Evolutionary conservation across 164 flowering plant species (phyloP), one percentile per base, ranked within the genome.

Genomic region (Chimonanthus praecox): DNA sequence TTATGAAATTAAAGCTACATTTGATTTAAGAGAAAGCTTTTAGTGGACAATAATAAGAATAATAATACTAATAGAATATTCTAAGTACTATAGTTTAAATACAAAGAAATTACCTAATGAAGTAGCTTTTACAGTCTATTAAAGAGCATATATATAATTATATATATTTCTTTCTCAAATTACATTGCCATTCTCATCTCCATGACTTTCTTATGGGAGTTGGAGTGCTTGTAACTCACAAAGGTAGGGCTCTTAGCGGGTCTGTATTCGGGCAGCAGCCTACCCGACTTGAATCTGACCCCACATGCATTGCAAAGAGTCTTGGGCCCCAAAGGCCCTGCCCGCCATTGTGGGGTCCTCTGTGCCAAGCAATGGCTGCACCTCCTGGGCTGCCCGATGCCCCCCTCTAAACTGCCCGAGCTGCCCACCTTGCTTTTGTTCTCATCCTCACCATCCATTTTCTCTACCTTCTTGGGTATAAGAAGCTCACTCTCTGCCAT

Each of bases 261-360:
- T 74, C 94, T 79, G 73, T 89, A 89, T 80, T 89, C 91, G n/a
- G 94, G 94, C 78, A 86, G 65, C 78, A 89, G 70, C 85, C 89
- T 83, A 45, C 91, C 91, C 15, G 90, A 87, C 82, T 87, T 88
- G 78, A 81, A 88, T 80, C 94, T 82, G 67, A 89, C 94, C 58
- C 94, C 94, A 84, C 94, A 89, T 65, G 94, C 94, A 79, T 89
- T 89, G 69, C 94, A 89, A 2, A 89, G 83, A 3, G 94, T 89
- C 54, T 87, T 89, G 48, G 91, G 91, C 3, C 91, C 94, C 78
- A 81, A 70, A 47, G 91, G 91, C 9, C 94, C 94, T n/a, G 87
- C 87, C 79, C 94, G 80, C 94, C 94, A 89, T 58, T 88, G 90
- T 69, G 91, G 91, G 68, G 91, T 89, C 82, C 80, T 84, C 51